These are phyloP conservation scores for Lichtheimia ramosa DNA, from an alignment of 371 early-diverging fungal species.

Conservation along the genomic window DNA sequence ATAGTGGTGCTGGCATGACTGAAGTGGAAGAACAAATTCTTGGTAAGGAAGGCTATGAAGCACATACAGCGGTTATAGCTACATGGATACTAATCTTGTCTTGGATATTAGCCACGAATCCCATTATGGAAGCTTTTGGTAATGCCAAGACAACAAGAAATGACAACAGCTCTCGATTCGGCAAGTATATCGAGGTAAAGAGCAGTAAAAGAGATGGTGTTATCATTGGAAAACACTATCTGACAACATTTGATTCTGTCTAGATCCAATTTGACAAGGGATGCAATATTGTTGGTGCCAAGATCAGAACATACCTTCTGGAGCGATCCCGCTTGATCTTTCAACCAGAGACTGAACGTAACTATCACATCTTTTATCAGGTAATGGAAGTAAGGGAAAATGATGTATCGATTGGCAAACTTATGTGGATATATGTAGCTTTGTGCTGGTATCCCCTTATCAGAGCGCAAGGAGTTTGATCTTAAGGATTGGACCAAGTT, in stretches of 20 bases:
- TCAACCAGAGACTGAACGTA: slow-evolving; percentile 92
- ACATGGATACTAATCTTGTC: not conserved
- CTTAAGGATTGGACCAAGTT: slow-evolving; percentile 75
- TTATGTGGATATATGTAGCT: slow-evolving; percentile 50
- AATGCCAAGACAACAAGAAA: slow-evolving; percentile 99
- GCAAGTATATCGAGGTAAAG: slow-evolving; percentile 94
- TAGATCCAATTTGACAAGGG: slow-evolving; percentile 77
- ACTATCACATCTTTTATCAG: slow-evolving; percentile 99
- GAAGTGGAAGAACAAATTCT: slow-evolving; percentile 84
- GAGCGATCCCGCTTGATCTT: slow-evolving; percentile 96
- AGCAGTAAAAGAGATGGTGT: not conserved
- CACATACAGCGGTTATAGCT: not conserved
- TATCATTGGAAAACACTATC: not conserved
- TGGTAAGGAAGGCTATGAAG: slow-evolving; percentile 29
- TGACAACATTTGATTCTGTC: not conserved
- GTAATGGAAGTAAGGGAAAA: slow-evolving; percentile 18
- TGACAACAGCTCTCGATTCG: slow-evolving; percentile 98
- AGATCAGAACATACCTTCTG: slow-evolving; percentile 95
- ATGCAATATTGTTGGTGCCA: slow-evolving; percentile 90
- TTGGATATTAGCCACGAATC: slow-evolving; percentile 80
- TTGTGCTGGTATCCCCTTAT: slow-evolving; percentile 83
- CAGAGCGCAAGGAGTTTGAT: slow-evolving; percentile 78
- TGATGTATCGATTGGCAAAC: too few relatives aligned
- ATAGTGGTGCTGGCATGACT: slow-evolving; percentile 53
- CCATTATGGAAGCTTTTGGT: slow-evolving; percentile 99